Percentiles rank a stretch among this genome's conserved stretches.
phyloP scores from a whole-genome alignment of 148 eudicot species.

The Polygonum maritimum region DNA sequence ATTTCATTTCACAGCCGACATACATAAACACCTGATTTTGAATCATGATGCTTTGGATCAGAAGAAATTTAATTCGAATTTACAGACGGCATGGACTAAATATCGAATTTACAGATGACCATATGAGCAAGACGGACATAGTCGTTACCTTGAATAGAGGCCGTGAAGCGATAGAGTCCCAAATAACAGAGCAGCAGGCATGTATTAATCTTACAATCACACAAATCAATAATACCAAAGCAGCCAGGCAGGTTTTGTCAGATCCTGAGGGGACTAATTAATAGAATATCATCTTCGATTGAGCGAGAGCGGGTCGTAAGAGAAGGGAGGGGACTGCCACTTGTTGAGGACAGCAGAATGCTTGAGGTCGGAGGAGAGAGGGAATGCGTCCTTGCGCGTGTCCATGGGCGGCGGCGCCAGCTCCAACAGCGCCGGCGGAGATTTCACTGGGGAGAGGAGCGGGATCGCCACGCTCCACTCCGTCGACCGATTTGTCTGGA shows the following conservation, averaged over 20 bases:
- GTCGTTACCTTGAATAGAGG: background rate
- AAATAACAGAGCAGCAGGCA: background rate
- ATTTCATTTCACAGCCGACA: too few relatives aligned
- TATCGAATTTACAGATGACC: too few relatives aligned
- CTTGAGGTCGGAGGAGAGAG: background rate
- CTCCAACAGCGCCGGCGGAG: conserved; percentile 33
- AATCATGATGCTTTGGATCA: too few relatives aligned
- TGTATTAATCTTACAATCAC: background rate
- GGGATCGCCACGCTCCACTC: conserved; percentile 73
- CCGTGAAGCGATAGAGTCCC: background rate
- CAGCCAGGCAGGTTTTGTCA: background rate
- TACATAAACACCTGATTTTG: too few relatives aligned
- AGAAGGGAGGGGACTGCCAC: conserved; percentile 2
- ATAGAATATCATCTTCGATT: background rate
- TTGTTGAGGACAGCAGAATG: background rate
- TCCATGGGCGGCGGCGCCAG: conserved; percentile 27
- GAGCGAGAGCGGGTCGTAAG: background rate
- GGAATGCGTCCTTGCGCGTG: conserved; percentile 4
- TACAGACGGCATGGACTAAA: too few relatives aligned
- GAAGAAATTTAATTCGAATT: too few relatives aligned
- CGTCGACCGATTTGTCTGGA: conserved; percentile 33
- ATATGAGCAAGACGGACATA: background rate
- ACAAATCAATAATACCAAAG: background rate
- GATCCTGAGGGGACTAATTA: background rate
- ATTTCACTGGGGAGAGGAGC: conserved; percentile 46